Base-by-base conservation (phyloP, 305 asterid genomes). In the Fraxinus dipetala region DNA sequence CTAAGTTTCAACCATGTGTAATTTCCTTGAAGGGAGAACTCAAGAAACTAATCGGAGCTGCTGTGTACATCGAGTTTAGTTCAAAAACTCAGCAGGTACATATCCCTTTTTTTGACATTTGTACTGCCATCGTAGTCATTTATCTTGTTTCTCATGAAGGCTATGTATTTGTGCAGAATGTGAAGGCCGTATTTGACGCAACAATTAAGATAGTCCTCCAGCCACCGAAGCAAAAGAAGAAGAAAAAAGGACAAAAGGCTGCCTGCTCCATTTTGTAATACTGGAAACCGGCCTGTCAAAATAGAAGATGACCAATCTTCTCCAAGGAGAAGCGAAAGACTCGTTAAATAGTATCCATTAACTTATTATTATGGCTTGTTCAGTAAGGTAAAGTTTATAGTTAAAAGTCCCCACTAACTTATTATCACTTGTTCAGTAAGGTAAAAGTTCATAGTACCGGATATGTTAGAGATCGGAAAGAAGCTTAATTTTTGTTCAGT, bases 31-130 rank as follows among this genome's bases (percentile, higher is more conserved):
- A 91, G 95, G 94, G 95, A 36, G 95, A 91, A 77, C 92, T 90
- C 20, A 90, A 83, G 89, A 89, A 89, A 82, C 88, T 89, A 51
- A 36, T 36, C 43, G 8, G 43, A 36, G 10, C 43, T 36, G 43
- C 43, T 36, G 43, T 36, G 10, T 36, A 36, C 81, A 87, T 90
- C 13, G 94, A 91, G 83, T 89, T 94, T 84, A 90, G 95, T 80
- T 90, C 94, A 48, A 91, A 90, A 79, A 87, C 96, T 65, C 94
- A 91, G 83, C 91, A 89, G 94, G 94, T 86, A 80, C 40, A 6
- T 5, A 9, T 4, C 35, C n/a, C 14, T 10, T 28, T 48, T 77
- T 54, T 2, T 0, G 32, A 16, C 65, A 54, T 16, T 4, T 18
- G 8, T 54, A 18, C 4, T 61, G 32, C 11, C 5, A 63, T 24